Base-by-base conservation (phyloP, 2,329 filamentous ascomycete species). In the Stachybotrys echinatus region DNA sequence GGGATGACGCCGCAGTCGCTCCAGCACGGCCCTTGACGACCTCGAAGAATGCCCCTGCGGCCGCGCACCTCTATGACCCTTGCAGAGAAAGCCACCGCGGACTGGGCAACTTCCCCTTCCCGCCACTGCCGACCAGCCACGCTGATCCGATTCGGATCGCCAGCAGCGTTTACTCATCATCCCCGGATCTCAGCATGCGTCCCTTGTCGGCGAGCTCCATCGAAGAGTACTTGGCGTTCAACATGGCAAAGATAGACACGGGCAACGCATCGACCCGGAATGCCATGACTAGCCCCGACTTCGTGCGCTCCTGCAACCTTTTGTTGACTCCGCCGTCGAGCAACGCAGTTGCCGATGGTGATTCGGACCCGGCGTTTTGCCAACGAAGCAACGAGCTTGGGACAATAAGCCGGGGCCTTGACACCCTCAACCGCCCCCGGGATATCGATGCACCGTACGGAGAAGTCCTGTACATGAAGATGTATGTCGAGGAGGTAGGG, bases 401-500 rank as follows among this genome's bases (percentile, higher is more conserved):
- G n/a, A n/a, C n/a, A n/a, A 34, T 34, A 8, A 34, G 27, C 10
- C 27, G 27, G 14, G 27, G 14, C 14, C 27, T 10, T 34, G 27
- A 14, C 27, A 34, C 10, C 27, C 14, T 34, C 27, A 14, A 5
- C 14, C 27, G 27, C 27, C 27, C 27, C 10, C 27, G 14, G 14
- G 10, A 34, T 14, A 10, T 34, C 27, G 14, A 34, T 14, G 14
- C 21, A 14, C 2, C 81, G 4, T 80, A 84, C 10, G 88, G 95
- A 51, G 90, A 96, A 64, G 80, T 94, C 0, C 72, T 86, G n/a
- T 91, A 91, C 63, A 89, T 96, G 86, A 89, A 95, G 65, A 85
- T 91, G 0, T 97, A 95, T 64, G 86, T 95, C 6, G 88, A 95
- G 61, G 88, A 96, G 56, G 89, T 97, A 2, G 91, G 87, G 1